Evolutionary conservation across 1,139 yeast genomes (phyloP).

Genomic region (Kodamaea derodonti): DNA sequence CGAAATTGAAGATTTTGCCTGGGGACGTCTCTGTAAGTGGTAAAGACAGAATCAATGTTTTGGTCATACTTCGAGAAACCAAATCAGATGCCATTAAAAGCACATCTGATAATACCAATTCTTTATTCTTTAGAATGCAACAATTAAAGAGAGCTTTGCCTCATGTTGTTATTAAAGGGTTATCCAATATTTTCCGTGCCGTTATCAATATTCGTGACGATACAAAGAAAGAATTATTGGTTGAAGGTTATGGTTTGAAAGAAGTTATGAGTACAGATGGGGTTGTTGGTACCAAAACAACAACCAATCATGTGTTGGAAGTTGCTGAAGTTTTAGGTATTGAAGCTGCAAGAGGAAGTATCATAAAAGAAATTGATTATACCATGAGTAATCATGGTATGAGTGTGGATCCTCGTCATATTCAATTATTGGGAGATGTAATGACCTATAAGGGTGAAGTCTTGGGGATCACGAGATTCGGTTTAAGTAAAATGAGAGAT

Average conservation of each 20-base stretch:
- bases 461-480: constrained; percentile 95
- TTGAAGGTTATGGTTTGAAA: constrained; percentile 95
- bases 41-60: constrained; percentile 68
- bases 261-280: constrained; percentile 98
- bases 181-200: constrained; percentile 88
- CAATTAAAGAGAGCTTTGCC: constrained; percentile 83
- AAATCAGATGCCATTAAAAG: constrained; percentile 38
- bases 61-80: constrained; percentile 56
- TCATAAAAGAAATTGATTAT: constrained; percentile 90
- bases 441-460: constrained; percentile 99
- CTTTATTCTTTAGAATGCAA: constrained; percentile 85
- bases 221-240: constrained; percentile 82
- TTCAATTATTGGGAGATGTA: constrained; percentile 94
- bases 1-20: constrained; percentile 78
- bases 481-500: constrained; percentile 97
- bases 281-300: constrained; percentile 81
- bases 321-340: constrained; percentile 89
- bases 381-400: constrained; percentile 99
- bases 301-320: constrained; percentile 89
- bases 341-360: constrained; percentile 94
- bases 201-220: constrained; percentile 91
- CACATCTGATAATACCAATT: constrained; percentile 48
- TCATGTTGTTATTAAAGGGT: constrained; percentile 85
- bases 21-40: constrained; percentile 72
- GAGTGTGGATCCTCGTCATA: constrained; percentile 99